A percentile compares a stretch with the other conserved stretches of the same genome.
phyloP scores from a whole-genome alignment of 1,284 basidiomycete genomes.

The Trametes sp. region DNA sequence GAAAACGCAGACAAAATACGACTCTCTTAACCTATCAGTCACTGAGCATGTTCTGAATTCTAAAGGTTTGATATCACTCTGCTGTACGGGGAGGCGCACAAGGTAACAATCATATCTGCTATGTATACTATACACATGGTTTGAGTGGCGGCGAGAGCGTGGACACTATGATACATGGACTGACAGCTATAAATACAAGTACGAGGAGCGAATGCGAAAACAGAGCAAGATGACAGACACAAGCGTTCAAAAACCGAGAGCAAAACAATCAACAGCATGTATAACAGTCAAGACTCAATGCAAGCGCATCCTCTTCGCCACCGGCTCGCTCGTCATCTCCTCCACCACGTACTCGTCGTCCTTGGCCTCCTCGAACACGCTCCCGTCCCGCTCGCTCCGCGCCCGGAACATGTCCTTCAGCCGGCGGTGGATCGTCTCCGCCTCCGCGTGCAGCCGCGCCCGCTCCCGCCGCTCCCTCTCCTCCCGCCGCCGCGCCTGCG shows the following conservation, averaged over 20 bases:
- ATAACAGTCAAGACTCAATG: neutral
- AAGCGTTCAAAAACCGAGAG: neutral
- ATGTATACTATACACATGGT: too few relatives aligned
- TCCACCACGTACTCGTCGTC: neutral
- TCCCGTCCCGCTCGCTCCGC: neutral
- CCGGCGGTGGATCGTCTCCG: neutral
- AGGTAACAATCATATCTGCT: too few relatives aligned
- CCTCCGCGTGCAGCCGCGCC: neutral
- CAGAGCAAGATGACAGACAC: neutral
- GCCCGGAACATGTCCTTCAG: neutral
- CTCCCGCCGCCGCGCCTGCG: neutral
- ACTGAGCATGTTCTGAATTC: too few relatives aligned
- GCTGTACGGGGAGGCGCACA: too few relatives aligned
- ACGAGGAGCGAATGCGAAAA: neutral
- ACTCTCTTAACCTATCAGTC: conserved; percentile 10
- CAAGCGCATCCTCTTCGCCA: neutral
- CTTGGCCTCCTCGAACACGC: neutral
- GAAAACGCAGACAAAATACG: conserved; percentile 38
- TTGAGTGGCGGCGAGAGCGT: too few relatives aligned
- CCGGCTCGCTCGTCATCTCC: neutral
- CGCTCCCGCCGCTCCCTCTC: neutral
- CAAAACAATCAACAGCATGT: neutral
- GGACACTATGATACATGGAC: neutral
- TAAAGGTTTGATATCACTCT: too few relatives aligned
- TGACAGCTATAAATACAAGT: neutral